These are phyloP conservation scores for Yamadazyma friedrichii DNA, from an alignment of 1,139 yeast genomes.

Conservation along the genomic window DNA sequence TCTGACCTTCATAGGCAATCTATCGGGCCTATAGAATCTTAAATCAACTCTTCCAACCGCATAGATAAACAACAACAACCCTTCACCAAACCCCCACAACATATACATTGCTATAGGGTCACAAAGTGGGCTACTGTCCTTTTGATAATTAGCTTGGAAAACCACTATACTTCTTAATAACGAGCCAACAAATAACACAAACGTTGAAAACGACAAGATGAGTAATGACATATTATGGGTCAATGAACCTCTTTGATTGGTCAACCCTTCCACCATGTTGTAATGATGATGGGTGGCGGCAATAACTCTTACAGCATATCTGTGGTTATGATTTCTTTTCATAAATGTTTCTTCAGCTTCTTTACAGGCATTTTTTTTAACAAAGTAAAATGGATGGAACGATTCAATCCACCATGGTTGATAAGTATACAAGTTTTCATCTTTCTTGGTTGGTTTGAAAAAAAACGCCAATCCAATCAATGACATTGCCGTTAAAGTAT, in stretches of 20 bases:
- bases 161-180: constrained; percentile 57
- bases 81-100: constrained; percentile 63
- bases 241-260: constrained; percentile 44
- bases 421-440: constrained; percentile 55
- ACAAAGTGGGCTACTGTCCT: constrained; percentile 22
- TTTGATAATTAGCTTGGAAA: constrained; percentile 38
- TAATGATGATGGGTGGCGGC: constrained; percentile 47
- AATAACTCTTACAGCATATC: constrained; percentile 52
- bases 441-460: constrained; percentile 56
- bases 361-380: constrained; percentile 45
- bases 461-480: constrained; percentile 54
- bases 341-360: constrained; percentile 53
- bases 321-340: constrained; percentile 46
- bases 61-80: constrained; percentile 52
- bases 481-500: constrained; percentile 52
- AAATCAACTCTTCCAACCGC: constrained; percentile 66
- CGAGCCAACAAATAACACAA: constrained; percentile 56
- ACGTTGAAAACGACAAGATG: constrained; percentile 50
- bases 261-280: constrained; percentile 43
- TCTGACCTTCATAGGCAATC: constrained; percentile 40
- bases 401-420: constrained; percentile 83
- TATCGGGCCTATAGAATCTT: constrained; percentile 77
- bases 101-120: constrained; percentile 62
- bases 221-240: constrained; percentile 49
- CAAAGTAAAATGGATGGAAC: constrained; percentile 55